Percentiles rank a stretch among this genome's conserved stretches.
Evolutionary conservation across 2,329 filamentous ascomycete genomes (phyloP).

Genomic region (Diaporthe citri): DNA sequence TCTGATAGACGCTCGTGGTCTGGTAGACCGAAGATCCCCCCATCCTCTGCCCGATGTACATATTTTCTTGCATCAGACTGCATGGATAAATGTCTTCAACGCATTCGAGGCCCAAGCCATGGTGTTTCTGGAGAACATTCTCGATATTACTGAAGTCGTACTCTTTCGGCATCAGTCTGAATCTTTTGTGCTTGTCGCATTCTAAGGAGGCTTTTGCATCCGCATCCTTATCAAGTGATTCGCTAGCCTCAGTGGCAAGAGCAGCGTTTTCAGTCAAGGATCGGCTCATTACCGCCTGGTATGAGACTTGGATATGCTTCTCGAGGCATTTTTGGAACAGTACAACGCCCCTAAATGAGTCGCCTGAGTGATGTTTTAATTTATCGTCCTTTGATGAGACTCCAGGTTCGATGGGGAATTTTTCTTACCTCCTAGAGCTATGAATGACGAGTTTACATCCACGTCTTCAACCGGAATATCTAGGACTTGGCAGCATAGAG

Average conservation of each 20-base stretch:
- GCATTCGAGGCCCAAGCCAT: neutral
- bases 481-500: neutral
- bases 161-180: neutral
- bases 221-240: neutral
- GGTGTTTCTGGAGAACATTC: neutral
- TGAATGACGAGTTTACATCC: neutral
- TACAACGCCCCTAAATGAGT: neutral
- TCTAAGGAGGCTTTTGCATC: neutral
- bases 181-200: neutral
- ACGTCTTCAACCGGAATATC: neutral
- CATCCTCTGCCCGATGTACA: conserved; percentile 10
- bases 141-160: neutral
- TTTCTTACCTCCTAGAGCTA: neutral
- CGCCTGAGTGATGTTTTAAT: neutral
- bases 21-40: neutral
- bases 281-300: neutral
- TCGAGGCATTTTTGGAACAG: neutral
- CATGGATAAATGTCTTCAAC: neutral
- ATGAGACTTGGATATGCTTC: neutral
- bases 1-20: neutral
- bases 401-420: too few relatives aligned
- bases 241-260: neutral
- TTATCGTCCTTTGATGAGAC: neutral
- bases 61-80: conserved; percentile 4
- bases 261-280: neutral